A percentile compares a stretch with the other conserved stretches of the same genome.
Evolutionary conservation across 163 green algal species (phyloP).

Genomic region (Scenedesmus sp.): DNA sequence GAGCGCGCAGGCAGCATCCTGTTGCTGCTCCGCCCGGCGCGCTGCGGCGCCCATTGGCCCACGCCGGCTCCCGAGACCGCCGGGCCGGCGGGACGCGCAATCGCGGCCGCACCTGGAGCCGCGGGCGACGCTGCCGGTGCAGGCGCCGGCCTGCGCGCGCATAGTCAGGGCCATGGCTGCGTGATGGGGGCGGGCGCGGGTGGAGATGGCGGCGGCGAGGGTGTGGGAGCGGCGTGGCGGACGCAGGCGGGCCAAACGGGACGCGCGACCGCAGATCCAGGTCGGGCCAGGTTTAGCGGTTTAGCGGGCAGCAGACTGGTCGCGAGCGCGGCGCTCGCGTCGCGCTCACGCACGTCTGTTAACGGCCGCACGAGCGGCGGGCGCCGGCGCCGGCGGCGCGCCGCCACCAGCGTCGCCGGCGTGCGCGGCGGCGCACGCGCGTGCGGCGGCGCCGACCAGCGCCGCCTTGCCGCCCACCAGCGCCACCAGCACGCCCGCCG

Average conservation of each 20-base stretch:
- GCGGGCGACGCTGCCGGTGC: slow-evolving; percentile 31
- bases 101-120: slow-evolving; percentile 37
- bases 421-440: no score
- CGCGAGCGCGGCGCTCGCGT: background rate
- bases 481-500: background rate
- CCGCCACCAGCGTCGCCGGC: background rate
- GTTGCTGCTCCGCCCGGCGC: no score
- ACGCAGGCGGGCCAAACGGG: no score
- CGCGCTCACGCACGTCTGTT: background rate
- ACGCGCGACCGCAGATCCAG: no score
- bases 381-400: background rate
- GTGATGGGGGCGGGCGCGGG: slow-evolving; percentile 7
- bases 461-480: slow-evolving; percentile 13
- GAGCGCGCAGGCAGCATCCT: no score
- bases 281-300: background rate
- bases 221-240: background rate
- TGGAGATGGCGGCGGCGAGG: slow-evolving; percentile 17
- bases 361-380: background rate
- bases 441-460: slow-evolving; percentile 12
- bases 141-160: slow-evolving; percentile 27
- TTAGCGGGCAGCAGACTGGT: background rate
- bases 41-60: no score
- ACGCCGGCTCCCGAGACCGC: no score
- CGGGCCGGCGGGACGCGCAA: no score
- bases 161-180: slow-evolving; percentile 43